Conservation (phyloP, 176 grass and related monocot genomes). For the Triticum monococcum region DNA sequence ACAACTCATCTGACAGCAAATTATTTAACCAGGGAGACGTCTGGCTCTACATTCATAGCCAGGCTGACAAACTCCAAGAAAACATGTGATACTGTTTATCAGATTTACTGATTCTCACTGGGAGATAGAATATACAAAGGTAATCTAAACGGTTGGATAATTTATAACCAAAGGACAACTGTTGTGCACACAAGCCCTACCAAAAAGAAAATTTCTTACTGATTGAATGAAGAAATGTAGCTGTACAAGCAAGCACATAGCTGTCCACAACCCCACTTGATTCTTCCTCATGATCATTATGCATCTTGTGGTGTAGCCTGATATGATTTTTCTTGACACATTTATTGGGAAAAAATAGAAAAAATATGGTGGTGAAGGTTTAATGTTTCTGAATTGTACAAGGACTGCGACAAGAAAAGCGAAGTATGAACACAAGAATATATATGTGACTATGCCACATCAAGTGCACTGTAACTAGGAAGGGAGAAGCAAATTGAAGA, state of each 20-base stretch:
- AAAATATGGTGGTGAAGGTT: conserved; percentile 32
- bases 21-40: conserved; percentile 7
- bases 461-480: conserved; percentile 45
- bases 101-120: conserved; percentile 20
- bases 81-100: conserved; percentile 28
- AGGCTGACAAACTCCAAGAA: conserved; percentile 31
- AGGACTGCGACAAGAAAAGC: conserved; percentile 27
- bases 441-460: conserved; percentile 52
- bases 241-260: conserved; percentile 91
- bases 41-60: conserved; percentile 18
- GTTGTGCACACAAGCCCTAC: conserved; percentile 52
- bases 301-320: conserved; percentile 14
- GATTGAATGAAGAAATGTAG: conserved; percentile 95
- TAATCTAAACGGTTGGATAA: conserved; percentile 49
- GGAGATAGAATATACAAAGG: conserved; percentile 39
- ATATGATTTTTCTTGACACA: conserved; percentile 32
- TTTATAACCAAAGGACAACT: conserved; percentile 45
- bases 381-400: conserved; percentile 46
- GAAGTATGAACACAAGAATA: conserved; percentile 34
- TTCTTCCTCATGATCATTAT: conserved; percentile 51
- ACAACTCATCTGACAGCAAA: conserved; percentile 34
- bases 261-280: conserved; percentile 39
- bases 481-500: conserved; percentile 67
- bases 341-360: conserved; percentile 65
- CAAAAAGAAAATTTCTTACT: conserved; percentile 72